phyloP scores from a whole-genome alignment of 805 yeast genomes.

The Suhomyces sp. region DNA sequence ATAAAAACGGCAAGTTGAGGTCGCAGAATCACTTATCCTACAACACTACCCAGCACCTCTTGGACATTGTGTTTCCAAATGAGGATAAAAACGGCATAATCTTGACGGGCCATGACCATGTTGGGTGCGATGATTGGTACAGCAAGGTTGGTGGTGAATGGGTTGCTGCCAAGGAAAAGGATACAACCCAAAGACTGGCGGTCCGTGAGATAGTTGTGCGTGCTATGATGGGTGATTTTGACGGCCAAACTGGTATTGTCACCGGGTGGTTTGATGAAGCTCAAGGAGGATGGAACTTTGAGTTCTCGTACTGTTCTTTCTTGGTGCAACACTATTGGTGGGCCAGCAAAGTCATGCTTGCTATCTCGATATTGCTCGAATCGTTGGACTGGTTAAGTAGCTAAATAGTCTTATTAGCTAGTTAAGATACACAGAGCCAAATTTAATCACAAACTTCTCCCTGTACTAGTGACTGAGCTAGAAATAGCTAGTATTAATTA shows the following conservation, averaged over 20 bases:
- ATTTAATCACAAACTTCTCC: no score
- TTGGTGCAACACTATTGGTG: slow-evolving; percentile 94
- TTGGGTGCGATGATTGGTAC: slow-evolving; percentile 80
- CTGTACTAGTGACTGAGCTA: no score
- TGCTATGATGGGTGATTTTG: slow-evolving; percentile 95
- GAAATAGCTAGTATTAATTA: no score
- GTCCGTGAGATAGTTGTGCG: slow-evolving; percentile 80
- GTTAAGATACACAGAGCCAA: no score
- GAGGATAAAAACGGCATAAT: slow-evolving; percentile 68
- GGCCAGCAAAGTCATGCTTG: slow-evolving; percentile 60
- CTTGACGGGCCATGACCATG: slow-evolving; percentile 94
- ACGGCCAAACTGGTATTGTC: slow-evolving; percentile 83
- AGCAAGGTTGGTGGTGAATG: slow-evolving; percentile 47
- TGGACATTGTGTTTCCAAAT: slow-evolving; percentile 68
- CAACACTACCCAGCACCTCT: slow-evolving; percentile 62
- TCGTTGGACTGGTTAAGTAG: slow-evolving; percentile 13
- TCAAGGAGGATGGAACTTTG: slow-evolving; percentile 55
- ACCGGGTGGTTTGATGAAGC: slow-evolving; percentile 60
- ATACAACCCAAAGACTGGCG: slow-evolving; percentile 26
- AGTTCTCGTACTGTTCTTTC: slow-evolving; percentile 75
- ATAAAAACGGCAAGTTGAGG: slow-evolving; percentile 66
- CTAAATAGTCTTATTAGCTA: no score
- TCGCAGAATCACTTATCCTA: slow-evolving; percentile 82
- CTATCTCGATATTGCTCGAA: slow-evolving; percentile 31
- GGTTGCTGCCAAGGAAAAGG: slow-evolving; percentile 51